Conservation (phyloP, 371 early-diverging fungal species). For the Rhizopus arrhizus region DNA sequence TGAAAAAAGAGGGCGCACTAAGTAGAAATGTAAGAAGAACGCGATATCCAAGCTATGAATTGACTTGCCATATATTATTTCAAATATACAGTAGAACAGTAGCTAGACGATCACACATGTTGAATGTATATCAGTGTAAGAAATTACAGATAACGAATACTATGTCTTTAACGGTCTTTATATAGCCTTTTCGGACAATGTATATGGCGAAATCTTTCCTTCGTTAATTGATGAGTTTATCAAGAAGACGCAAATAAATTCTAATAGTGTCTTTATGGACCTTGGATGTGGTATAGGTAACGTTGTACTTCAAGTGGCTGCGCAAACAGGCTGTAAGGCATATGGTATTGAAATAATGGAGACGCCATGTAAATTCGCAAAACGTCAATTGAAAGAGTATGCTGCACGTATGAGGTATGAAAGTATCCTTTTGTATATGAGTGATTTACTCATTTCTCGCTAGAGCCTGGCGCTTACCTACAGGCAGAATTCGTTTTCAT, state of each 20-base stretch:
- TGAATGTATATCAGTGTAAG: constrained; percentile 76
- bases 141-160: too few relatives aligned
- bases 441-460: background rate
- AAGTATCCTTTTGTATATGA: background rate
- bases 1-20: constrained; percentile 39
- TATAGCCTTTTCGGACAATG: constrained; percentile 87
- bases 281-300: constrained; percentile 95
- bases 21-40: constrained; percentile 35
- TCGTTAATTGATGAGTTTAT: constrained; percentile 84
- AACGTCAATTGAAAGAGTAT: constrained; percentile 81
- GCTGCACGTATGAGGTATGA: constrained; percentile 73
- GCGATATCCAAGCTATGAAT: constrained; percentile 56
- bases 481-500: constrained; percentile 62
- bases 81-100: constrained; percentile 87
- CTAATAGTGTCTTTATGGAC: constrained; percentile 83
- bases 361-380: constrained; percentile 80
- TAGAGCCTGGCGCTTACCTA: constrained; percentile 59
- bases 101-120: constrained; percentile 73
- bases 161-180: constrained; percentile 1
- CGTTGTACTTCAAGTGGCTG: constrained; percentile 93
- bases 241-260: constrained; percentile 63
- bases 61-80: constrained; percentile 79
- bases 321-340: constrained; percentile 80
- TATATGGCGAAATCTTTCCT: constrained; percentile 94
- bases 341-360: constrained; percentile 94